Evolutionary conservation across 495 filamentous ascomycete species (phyloP).

Genomic region (Penicillium desertorum): DNA sequence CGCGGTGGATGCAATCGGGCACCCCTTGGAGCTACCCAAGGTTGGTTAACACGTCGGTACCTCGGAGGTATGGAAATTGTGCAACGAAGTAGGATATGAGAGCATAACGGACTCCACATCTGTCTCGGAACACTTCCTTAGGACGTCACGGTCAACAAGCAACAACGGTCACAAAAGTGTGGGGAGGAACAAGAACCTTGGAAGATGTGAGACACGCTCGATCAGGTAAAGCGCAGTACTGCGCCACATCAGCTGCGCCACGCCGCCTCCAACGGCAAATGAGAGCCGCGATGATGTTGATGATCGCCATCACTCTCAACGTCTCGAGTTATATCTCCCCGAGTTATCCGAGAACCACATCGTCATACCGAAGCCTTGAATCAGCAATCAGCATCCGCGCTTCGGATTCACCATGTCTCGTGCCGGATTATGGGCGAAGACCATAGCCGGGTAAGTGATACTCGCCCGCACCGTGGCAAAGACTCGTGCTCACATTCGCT

Average conservation of each 20-base stretch:
- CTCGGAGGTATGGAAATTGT: background rate
- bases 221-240: slow-evolving; percentile 6
- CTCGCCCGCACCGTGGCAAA: background rate
- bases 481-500: slow-evolving; percentile 13
- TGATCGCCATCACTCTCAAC: slow-evolving; percentile 19
- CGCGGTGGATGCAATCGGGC: background rate
- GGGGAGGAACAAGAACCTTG: slow-evolving; percentile 1
- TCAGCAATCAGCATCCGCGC: background rate
- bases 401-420: slow-evolving; percentile 43
- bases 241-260: slow-evolving; percentile 21
- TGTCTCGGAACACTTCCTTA: background rate
- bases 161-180: background rate
- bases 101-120: background rate
- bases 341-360: slow-evolving; percentile 1
- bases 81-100: background rate
- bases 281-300: slow-evolving; percentile 24
- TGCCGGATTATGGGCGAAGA: slow-evolving; percentile 55
- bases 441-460: slow-evolving; percentile 49
- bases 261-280: slow-evolving; percentile 18
- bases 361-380: background rate
- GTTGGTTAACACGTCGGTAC: background rate
- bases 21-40: background rate
- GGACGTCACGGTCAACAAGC: background rate
- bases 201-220: background rate
- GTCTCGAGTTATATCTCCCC: background rate